phyloP scores from a whole-genome alignment of 495 filamentous ascomycete species.

The Penicillium bialowiezense region DNA sequence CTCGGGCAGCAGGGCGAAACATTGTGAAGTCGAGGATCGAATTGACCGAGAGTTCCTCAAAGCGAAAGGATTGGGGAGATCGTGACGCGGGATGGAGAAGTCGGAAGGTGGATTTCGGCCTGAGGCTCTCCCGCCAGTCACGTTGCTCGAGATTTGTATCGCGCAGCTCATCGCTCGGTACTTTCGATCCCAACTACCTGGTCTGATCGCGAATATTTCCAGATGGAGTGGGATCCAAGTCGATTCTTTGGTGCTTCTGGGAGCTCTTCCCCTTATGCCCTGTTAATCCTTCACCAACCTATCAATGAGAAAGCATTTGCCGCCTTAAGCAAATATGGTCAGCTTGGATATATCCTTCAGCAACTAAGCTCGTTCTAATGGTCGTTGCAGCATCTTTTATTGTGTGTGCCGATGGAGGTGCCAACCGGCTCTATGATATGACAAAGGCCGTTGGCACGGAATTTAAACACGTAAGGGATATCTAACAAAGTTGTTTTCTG shows the following conservation, averaged over 20 bases:
- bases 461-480: conserved; percentile 36
- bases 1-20: conserved; percentile 60
- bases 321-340: conserved; percentile 59
- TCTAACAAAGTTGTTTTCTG: neutral
- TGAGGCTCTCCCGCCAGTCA: conserved; percentile 28
- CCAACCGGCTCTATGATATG: conserved; percentile 71
- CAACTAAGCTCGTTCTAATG: conserved; percentile 1
- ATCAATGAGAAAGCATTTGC: conserved; percentile 50
- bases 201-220: neutral
- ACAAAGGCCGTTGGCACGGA: conserved; percentile 30
- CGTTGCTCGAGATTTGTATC: conserved; percentile 21
- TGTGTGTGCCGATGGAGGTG: conserved; percentile 87
- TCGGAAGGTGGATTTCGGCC: conserved; percentile 27
- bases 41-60: conserved; percentile 13
- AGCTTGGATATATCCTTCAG: too few species aligned
- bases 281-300: conserved; percentile 72
- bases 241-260: conserved; percentile 41
- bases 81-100: conserved; percentile 19
- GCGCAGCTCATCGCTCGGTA: too few species aligned
- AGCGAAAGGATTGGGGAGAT: conserved; percentile 7
- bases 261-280: conserved; percentile 47
- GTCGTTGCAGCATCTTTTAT: conserved; percentile 48
- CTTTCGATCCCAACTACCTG: too few species aligned
- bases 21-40: conserved; percentile 37
- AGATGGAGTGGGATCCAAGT: conserved; percentile 54